phyloP scores from a whole-genome alignment of 148 eudicot genomes.

The Rhododendron molle region DNA sequence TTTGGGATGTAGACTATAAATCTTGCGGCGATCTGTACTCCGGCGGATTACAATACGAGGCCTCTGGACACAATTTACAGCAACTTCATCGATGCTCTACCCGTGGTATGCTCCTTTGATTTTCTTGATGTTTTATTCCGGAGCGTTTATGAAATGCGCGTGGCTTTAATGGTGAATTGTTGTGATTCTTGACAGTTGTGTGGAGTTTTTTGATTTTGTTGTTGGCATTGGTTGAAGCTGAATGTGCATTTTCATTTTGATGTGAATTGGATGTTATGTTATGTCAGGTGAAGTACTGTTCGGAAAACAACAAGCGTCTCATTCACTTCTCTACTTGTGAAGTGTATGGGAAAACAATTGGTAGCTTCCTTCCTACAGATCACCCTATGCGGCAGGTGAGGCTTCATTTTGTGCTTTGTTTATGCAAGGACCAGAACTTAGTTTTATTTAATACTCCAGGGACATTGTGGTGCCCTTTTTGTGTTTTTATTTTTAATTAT shows the following conservation, averaged over 20 bases:
- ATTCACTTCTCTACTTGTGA: conserved; percentile 99
- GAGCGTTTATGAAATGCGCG: neutral
- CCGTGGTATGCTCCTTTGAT: conserved; percentile 65
- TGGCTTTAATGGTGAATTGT: neutral
- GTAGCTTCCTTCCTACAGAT: conserved; percentile 83
- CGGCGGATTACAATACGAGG: conserved; percentile 95
- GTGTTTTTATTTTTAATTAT: conserved; percentile 6
- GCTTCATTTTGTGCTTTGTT: conserved; percentile 12
- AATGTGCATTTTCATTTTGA: conserved; percentile 21
- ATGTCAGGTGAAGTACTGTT: conserved; percentile 89
- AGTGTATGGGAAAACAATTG: conserved; percentile 96
- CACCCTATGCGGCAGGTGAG: conserved; percentile 81
- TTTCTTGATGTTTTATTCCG: neutral
- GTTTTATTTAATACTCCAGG: neutral
- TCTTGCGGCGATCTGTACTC: conserved; percentile 98
- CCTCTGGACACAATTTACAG: conserved; percentile 97
- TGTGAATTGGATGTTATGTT: conserved; percentile 16
- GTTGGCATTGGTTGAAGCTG: conserved; percentile 1
- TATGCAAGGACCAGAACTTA: conserved; percentile 17
- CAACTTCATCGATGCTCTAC: conserved; percentile 98
- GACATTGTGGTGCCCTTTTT: neutral
- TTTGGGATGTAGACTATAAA: conserved; percentile 64
- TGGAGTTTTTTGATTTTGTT: neutral
- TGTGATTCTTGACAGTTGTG: neutral
- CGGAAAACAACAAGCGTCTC: conserved; percentile 93